Percentiles rank a stretch among this genome's conserved stretches.
Conservation (phyloP, 2,329 filamentous ascomycete genomes). For the Fusarium camptoceras region DNA sequence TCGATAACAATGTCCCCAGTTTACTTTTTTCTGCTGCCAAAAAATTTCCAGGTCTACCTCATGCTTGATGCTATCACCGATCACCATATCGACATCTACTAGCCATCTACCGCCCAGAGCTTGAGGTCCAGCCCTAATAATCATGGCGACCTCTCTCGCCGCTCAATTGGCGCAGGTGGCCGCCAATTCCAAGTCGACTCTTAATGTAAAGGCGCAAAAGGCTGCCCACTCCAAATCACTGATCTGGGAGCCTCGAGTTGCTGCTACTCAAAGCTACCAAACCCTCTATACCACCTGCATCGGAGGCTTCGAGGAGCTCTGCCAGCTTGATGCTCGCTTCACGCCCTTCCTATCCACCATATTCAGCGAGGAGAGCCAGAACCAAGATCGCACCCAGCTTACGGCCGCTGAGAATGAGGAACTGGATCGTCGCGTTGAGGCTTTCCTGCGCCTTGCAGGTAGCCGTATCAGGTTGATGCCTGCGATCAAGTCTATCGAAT, state of each 20-base stretch:
- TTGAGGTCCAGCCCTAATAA: constrained; percentile 42
- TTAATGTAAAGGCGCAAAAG: constrained; percentile 94
- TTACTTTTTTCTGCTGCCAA: constrained; percentile 42
- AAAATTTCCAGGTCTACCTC: constrained; percentile 48
- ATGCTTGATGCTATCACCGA: constrained; percentile 36
- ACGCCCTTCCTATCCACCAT: constrained; percentile 78
- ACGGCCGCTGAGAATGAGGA: constrained; percentile 83
- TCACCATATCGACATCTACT: constrained; percentile 34
- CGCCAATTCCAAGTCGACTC: constrained; percentile 86
- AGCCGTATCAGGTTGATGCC: constrained; percentile 84
- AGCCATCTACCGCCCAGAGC: constrained; percentile 42
- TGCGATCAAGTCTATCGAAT: constrained; percentile 91
- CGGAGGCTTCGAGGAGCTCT: constrained; percentile 92
- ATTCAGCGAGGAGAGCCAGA: constrained; percentile 94
- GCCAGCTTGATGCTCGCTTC: constrained; percentile 85
- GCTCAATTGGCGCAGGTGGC: constrained; percentile 95
- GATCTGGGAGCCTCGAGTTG: constrained; percentile 88
- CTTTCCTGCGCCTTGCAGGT: constrained; percentile 84
- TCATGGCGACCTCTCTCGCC: constrained; percentile 87
- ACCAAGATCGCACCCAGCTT: constrained; percentile 88
- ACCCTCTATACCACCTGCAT: constrained; percentile 87
- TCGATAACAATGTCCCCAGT: constrained; percentile 49
- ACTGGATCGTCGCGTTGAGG: constrained; percentile 80
- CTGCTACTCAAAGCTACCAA: constrained; percentile 89
- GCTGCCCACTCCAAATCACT: constrained; percentile 92